Percentiles rank a stretch among this genome's conserved stretches.
Evolutionary conservation across 441 rosid genomes (phyloP).

Genomic region (Arabidopsis hybrid): DNA sequence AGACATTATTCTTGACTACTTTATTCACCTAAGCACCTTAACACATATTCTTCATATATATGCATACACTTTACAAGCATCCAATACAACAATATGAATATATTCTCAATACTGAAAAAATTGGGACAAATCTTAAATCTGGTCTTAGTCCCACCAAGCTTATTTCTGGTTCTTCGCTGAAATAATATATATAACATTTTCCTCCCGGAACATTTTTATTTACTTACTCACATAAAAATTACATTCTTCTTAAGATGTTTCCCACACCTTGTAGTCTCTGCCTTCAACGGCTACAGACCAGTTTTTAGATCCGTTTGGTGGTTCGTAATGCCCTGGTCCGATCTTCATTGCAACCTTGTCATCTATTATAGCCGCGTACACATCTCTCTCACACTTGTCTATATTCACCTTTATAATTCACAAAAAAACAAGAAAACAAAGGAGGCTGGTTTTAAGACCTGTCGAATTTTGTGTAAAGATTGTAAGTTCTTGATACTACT

Average conservation of each 20-base stretch:
- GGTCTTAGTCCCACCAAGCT: constrained; percentile 13
- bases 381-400: constrained; percentile 73
- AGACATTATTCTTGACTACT: neutral
- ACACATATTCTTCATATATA: neutral
- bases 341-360: constrained; percentile 84
- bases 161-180: constrained; percentile 24
- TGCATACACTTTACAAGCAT: constrained; percentile 11
- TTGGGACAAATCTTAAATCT: constrained; percentile 14
- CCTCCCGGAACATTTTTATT: constrained; percentile 28
- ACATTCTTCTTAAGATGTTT: constrained; percentile 53
- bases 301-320: constrained; percentile 55
- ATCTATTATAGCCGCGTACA: constrained; percentile 82
- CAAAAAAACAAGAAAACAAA: constrained; percentile 18
- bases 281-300: constrained; percentile 78
- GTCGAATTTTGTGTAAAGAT: neutral
- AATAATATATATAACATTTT: constrained; percentile 23
- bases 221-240: constrained; percentile 5
- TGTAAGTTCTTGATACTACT: constrained; percentile 35
- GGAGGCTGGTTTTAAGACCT: neutral
- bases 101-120: constrained; percentile 22
- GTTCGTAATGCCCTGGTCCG: constrained; percentile 89
- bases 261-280: constrained; percentile 88
- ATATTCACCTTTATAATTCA: constrained; percentile 60
- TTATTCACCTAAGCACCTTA: neutral
- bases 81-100: constrained; percentile 35